phyloP scores from a whole-genome alignment of 148 eudicot genomes.

The Dysphania ambrosioides region DNA sequence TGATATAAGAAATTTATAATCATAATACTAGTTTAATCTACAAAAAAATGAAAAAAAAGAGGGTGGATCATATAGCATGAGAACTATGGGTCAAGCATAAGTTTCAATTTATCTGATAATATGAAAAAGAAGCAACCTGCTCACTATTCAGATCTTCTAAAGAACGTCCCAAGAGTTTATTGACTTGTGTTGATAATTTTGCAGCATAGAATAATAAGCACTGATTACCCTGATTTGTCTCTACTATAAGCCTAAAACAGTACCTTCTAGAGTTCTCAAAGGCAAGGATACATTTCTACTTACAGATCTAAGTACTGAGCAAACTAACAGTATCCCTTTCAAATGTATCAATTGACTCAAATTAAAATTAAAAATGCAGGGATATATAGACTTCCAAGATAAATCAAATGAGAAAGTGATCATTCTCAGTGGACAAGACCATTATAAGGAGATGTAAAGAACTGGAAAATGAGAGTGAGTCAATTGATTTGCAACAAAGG shows the following conservation, averaged over 20 bases:
- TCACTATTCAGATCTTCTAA: background rate
- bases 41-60: background rate
- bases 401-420: background rate
- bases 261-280: background rate
- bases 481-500: background rate
- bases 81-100: too few relatives aligned
- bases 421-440: background rate
- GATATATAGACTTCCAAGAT: background rate
- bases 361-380: background rate
- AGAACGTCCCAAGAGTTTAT: background rate
- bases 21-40: background rate
- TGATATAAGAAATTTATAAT: background rate
- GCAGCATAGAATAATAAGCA: background rate
- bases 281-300: background rate
- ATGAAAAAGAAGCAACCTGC: background rate
- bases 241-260: background rate
- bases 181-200: background rate
- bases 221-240: constrained; percentile 1
- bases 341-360: background rate
- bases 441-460: background rate
- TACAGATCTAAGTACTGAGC: background rate
- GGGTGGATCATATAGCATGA: background rate
- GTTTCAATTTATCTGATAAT: background rate
- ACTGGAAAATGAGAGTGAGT: background rate
- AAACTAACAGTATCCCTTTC: background rate